A percentile compares a stretch with the other conserved stretches of the same genome.
Conservation (phyloP, 192 early-diverging fungal species). For the Entophlyctis helioformis region DNA sequence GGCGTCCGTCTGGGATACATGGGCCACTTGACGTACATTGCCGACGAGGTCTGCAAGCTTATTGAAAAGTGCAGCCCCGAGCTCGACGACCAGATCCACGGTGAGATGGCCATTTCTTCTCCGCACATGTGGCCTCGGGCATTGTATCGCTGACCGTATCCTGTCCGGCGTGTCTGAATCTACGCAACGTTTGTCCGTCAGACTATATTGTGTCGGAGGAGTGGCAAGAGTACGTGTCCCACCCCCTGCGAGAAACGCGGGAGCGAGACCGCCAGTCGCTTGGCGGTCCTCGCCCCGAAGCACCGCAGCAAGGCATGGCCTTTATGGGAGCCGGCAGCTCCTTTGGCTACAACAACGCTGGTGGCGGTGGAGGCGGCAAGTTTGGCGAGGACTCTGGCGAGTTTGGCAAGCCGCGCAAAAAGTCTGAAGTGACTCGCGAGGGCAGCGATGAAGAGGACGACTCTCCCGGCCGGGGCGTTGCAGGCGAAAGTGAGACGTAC, state of each 20-base stretch:
- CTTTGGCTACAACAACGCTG: conserved; percentile 22
- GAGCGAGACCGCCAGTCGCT: conserved; percentile 42
- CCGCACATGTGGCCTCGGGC: background rate
- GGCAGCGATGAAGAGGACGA: conserved; percentile 37
- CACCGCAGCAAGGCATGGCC: conserved; percentile 7
- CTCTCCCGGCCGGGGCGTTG: background rate
- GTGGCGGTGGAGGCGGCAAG: conserved; percentile 6
- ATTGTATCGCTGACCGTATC: background rate
- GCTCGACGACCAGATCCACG: conserved; percentile 28
- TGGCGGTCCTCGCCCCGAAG: conserved; percentile 30
- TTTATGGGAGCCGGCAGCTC: conserved; percentile 9
- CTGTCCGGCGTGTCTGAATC: background rate
- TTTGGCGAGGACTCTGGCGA: background rate
- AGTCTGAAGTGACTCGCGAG: background rate
- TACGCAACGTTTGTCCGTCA: conserved; percentile 5
- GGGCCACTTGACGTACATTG: conserved; percentile 96
- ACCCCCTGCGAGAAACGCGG: conserved; percentile 33
- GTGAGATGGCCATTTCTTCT: conserved; percentile 5
- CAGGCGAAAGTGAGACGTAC: background rate
- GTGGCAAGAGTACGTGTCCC: conserved; percentile 41
- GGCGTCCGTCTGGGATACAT: conserved; percentile 92
- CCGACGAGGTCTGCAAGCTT: conserved; percentile 88
- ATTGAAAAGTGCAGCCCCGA: conserved; percentile 58
- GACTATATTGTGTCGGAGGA: conserved; percentile 28
- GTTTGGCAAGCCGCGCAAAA: background rate